Evolutionary conservation across 2,329 filamentous ascomycete genomes (phyloP).

Genomic region (Microcyclosporella mali): DNA sequence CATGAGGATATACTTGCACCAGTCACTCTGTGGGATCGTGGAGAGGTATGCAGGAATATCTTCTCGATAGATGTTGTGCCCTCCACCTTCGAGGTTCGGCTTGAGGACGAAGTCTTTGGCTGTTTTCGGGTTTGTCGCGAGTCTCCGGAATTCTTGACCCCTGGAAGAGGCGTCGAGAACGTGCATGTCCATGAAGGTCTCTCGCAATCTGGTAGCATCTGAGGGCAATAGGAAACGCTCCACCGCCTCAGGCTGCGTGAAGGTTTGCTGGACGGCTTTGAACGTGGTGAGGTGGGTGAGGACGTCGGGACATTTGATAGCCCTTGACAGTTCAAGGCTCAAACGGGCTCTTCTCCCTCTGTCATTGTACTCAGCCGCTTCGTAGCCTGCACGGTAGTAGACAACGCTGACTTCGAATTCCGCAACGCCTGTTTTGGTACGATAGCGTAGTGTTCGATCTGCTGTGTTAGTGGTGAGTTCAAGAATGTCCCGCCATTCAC

Average conservation of each 20-base stretch:
- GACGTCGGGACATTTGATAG: conserved; percentile 43
- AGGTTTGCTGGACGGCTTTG: conserved; percentile 41
- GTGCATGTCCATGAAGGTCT: conserved; percentile 36
- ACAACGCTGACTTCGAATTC: conserved; percentile 38
- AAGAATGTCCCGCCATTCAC: conserved; percentile 33
- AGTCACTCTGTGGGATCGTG: conserved; percentile 22
- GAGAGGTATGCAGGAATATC: conserved; percentile 35
- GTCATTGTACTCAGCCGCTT: conserved; percentile 35
- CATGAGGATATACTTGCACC: conserved; percentile 38
- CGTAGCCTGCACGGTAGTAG: conserved; percentile 42
- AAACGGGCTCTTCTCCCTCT: conserved; percentile 29
- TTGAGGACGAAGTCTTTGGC: conserved; percentile 37
- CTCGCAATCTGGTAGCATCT: conserved; percentile 21
- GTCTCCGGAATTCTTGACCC: conserved; percentile 25
- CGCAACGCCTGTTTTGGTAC: conserved; percentile 7
- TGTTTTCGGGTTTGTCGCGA: conserved; percentile 21
- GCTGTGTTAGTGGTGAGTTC: conserved; percentile 27
- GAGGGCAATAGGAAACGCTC: conserved; percentile 31
- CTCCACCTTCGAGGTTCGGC: conserved; percentile 41
- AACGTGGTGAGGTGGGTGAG: conserved; percentile 39
- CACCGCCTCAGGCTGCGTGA: conserved; percentile 30
- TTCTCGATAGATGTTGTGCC: conserved; percentile 38
- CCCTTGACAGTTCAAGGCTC: conserved; percentile 34
- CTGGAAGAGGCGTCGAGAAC: conserved; percentile 31
- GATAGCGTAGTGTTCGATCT: conserved; percentile 35